A percentile compares a stretch with the other conserved stretches of the same genome.
These are phyloP conservation scores for Aureobasidium sp. DNA, from an alignment of 2,329 filamentous ascomycete genomes.

Conservation along the genomic window DNA sequence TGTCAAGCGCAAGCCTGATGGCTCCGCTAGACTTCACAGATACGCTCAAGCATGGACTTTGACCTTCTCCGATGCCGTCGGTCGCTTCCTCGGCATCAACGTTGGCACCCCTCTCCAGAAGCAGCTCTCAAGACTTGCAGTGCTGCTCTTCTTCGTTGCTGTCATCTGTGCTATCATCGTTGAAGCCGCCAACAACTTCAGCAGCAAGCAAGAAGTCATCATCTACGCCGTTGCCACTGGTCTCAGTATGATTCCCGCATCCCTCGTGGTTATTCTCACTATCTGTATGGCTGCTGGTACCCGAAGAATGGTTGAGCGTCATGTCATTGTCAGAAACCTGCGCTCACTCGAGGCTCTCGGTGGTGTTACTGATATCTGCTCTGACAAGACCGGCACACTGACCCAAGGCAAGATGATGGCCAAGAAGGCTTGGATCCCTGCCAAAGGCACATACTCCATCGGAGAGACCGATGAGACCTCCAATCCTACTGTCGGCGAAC, in stretches of 20 bases:
- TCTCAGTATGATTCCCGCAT: constrained; percentile 57
- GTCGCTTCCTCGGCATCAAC: constrained; percentile 57
- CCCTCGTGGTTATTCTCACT: constrained; percentile 32
- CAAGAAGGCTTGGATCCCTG: constrained; percentile 55
- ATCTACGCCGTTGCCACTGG: constrained; percentile 59
- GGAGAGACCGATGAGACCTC: constrained; percentile 51
- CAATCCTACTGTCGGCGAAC: constrained; percentile 56
- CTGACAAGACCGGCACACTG: constrained; percentile 62
- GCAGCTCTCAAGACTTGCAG: constrained; percentile 73
- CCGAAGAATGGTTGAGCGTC: constrained; percentile 56
- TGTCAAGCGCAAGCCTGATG: constrained; percentile 34
- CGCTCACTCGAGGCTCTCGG: constrained; percentile 59
- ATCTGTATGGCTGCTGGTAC: constrained; percentile 49
- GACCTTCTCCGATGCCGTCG: constrained; percentile 52
- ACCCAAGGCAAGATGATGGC: constrained; percentile 54
- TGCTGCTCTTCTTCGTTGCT: constrained; percentile 66
- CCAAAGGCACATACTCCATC: constrained; percentile 54
- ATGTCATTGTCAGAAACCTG: constrained; percentile 61
- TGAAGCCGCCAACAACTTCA: constrained; percentile 53
- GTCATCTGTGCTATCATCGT: constrained; percentile 61
- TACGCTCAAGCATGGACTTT: constrained; percentile 44
- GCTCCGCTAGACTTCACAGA: constrained; percentile 27
- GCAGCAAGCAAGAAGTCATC: constrained; percentile 52
- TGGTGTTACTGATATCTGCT: constrained; percentile 56
- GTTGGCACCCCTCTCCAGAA: constrained; percentile 74